These are phyloP conservation scores for Verticillium klebahnii DNA, from an alignment of 2,329 filamentous ascomycete genomes.

Conservation along the genomic window DNA sequence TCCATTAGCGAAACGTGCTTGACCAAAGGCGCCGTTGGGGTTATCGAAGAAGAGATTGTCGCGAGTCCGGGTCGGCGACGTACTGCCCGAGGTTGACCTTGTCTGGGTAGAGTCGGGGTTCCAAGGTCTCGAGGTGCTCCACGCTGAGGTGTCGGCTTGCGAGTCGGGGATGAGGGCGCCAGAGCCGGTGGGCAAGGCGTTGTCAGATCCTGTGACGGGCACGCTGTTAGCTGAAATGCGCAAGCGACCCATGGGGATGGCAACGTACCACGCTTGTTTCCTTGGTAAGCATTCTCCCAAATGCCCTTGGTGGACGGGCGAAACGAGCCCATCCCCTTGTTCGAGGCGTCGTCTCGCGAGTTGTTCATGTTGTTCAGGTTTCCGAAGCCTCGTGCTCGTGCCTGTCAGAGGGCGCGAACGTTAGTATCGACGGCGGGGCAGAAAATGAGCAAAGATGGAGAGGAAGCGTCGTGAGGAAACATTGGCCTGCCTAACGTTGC, in stretches of 20 bases:
- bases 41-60: constrained; percentile 45
- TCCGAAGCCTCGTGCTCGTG: constrained; percentile 32
- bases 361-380: constrained; percentile 28
- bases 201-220: constrained; percentile 16
- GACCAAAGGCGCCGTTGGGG: constrained; percentile 21
- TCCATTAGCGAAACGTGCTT: constrained; percentile 23
- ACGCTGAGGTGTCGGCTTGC: constrained; percentile 61
- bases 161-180: constrained; percentile 65
- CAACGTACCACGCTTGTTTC: neutral
- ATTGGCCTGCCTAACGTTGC: neutral
- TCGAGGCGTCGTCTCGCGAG: constrained; percentile 22
- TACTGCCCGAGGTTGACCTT: constrained; percentile 43
- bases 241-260: too few species aligned
- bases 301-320: neutral
- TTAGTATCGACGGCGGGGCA: neutral
- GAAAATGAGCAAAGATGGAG: neutral
- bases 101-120: constrained; percentile 42
- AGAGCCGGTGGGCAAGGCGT: constrained; percentile 45
- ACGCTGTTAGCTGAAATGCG: neutral
- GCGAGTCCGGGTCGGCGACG: constrained; percentile 55
- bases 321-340: neutral
- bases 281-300: neutral
- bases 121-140: constrained; percentile 48
- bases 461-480: neutral
- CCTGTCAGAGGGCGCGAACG: constrained; percentile 19